phyloP scores from a whole-genome alignment of 148 eudicot genomes.

The Rhododendron williamsianum region DNA sequence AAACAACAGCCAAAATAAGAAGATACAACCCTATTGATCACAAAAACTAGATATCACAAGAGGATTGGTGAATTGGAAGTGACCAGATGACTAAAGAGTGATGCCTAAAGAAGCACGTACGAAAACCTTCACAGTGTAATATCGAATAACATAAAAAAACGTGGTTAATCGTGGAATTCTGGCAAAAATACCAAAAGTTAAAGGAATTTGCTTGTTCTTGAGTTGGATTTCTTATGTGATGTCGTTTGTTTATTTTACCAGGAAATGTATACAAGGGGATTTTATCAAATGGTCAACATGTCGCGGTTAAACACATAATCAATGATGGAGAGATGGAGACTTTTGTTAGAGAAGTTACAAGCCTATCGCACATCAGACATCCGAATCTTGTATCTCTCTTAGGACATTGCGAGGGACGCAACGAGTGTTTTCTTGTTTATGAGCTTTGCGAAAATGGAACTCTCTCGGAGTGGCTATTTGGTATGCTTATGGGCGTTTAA shows the following conservation, averaged over 20 bases:
- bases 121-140: neutral
- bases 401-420: conserved; percentile 42
- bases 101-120: neutral
- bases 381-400: conserved; percentile 43
- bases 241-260: conserved; percentile 8
- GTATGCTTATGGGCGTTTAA: conserved; percentile 9
- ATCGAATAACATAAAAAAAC: neutral
- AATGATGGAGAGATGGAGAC: conserved; percentile 47
- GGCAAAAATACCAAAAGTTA: neutral
- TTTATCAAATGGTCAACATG: conserved; percentile 28
- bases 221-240: neutral
- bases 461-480: conserved; percentile 53
- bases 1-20: neutral
- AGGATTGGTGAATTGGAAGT: neutral
- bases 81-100: neutral
- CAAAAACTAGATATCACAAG: neutral
- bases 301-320: conserved; percentile 48
- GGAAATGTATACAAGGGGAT: conserved; percentile 52
- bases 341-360: conserved; percentile 44
- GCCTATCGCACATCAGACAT: conserved; percentile 43
- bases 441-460: conserved; percentile 49
- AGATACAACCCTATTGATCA: no score
- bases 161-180: neutral
- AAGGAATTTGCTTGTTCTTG: neutral
- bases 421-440: conserved; percentile 46